A percentile compares a stretch with the other conserved stretches of the same genome.
Evolutionary conservation across 768 basidiomycete genomes (phyloP).

Genomic region (Hydnomerulius pinastri): DNA sequence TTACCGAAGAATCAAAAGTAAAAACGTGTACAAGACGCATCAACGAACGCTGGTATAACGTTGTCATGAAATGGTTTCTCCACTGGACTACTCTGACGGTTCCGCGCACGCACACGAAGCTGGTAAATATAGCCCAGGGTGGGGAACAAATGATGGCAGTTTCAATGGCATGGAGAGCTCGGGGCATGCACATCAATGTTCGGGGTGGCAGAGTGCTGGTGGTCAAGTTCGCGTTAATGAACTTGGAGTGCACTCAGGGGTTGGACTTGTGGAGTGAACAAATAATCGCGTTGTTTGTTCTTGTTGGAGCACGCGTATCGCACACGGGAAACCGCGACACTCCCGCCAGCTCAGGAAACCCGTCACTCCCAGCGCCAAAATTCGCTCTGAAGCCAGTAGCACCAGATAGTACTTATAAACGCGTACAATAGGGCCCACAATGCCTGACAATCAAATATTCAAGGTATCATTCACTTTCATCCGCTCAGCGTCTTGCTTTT

Average conservation of each 20-base stretch:
- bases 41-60: background rate
- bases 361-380: conserved; percentile 22
- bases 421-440: conserved; percentile 30
- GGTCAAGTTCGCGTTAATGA: background rate
- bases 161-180: background rate
- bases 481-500: background rate
- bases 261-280: background rate
- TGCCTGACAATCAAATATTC: conserved; percentile 88
- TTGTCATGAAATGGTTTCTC: background rate
- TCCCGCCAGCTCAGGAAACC: conserved; percentile 2
- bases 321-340: conserved; percentile 14
- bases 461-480: conserved; percentile 51
- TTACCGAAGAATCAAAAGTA: conserved; percentile 1
- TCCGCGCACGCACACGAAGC: background rate
- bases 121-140: no score
- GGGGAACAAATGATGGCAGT: no score
- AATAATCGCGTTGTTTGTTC: conserved; percentile 39
- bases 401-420: conserved; percentile 8
- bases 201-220: background rate
- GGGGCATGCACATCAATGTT: background rate
- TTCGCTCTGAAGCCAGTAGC: conserved; percentile 4
- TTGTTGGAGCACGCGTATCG: conserved; percentile 42
- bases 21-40: no score
- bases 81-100: background rate
- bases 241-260: conserved; percentile 13